Conservation (phyloP, 768 basidiomycete genomes). For the Hemileccinum rubropunctum region DNA sequence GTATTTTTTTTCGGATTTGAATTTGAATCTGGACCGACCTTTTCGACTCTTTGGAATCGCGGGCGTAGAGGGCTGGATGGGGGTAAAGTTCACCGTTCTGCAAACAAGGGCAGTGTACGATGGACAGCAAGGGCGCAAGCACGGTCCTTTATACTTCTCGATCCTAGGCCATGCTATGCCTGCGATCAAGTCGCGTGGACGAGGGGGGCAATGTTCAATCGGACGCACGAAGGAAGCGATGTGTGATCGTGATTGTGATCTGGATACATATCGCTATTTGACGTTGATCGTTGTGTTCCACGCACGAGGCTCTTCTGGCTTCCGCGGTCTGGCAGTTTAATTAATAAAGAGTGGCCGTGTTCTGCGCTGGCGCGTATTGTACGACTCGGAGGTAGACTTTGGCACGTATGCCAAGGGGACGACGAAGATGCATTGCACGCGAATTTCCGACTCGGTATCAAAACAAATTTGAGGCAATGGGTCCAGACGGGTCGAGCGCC, state of each 20-base stretch:
- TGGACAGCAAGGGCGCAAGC: no score
- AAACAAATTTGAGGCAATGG: no score
- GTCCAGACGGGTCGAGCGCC: neutral
- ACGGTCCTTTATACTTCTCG: slow-evolving; percentile 8
- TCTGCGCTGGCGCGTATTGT: neutral
- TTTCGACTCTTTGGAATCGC: neutral
- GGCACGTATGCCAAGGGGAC: neutral
- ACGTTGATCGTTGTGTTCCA: slow-evolving; percentile 2
- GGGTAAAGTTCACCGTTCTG: no score
- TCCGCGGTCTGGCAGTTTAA: neutral
- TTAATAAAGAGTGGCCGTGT: slow-evolving; percentile 9
- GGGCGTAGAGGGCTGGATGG: no score
- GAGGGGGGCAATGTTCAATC: neutral
- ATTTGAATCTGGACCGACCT: no score
- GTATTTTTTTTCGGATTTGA: neutral
- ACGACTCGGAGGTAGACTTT: neutral
- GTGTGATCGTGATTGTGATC: no score
- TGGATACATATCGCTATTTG: neutral
- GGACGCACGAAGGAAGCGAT: no score
- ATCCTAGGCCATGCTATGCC: neutral
- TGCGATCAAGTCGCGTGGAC: slow-evolving; percentile 6
- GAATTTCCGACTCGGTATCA: neutral
- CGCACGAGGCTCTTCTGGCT: neutral
- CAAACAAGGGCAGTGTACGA: no score
- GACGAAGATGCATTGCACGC: slow-evolving; percentile 1